phyloP scores from a whole-genome alignment of 2,329 filamentous ascomycete genomes.

The Celoporthe dispersa region DNA sequence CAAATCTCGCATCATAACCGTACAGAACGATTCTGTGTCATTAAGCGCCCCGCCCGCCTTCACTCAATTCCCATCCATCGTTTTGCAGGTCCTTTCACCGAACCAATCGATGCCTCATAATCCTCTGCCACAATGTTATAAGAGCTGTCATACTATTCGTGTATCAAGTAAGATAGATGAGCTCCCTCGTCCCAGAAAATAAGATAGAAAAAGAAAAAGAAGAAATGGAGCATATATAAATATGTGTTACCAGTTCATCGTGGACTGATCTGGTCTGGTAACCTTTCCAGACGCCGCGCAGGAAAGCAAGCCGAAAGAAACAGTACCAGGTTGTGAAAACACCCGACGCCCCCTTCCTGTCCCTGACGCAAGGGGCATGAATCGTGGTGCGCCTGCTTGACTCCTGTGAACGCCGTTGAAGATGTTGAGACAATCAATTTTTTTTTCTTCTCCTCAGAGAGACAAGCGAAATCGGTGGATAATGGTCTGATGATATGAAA shows the following conservation, averaged over 20 bases:
- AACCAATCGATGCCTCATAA: not conserved
- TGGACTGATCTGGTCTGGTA: slow-evolving; percentile 8
- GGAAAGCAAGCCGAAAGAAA: not conserved
- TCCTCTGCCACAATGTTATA: not conserved
- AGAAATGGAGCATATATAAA: not conserved
- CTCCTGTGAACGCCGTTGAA: not conserved
- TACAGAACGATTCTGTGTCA: not conserved
- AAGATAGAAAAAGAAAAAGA: not conserved
- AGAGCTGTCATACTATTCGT: not conserved
- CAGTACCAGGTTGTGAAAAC: not conserved
- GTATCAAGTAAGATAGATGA: not conserved
- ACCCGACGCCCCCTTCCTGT: not conserved
- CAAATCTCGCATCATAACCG: not conserved
- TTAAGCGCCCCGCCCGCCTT: not conserved
- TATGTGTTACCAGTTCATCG: not conserved
- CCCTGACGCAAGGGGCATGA: not conserved
- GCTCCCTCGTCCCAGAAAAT: not conserved
- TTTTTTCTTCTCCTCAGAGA: not conserved
- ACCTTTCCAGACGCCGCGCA: slow-evolving; percentile 15
- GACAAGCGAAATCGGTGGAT: not conserved
- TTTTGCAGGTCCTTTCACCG: not conserved
- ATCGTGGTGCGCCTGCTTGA: not conserved
- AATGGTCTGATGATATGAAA: not conserved
- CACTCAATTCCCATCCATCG: not conserved
- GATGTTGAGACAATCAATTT: too few species aligned